Percentiles rank a stretch among this genome's conserved stretches.
phyloP scores from a whole-genome alignment of 768 basidiomycete genomes.

The Cystobasidium onofrii region DNA sequence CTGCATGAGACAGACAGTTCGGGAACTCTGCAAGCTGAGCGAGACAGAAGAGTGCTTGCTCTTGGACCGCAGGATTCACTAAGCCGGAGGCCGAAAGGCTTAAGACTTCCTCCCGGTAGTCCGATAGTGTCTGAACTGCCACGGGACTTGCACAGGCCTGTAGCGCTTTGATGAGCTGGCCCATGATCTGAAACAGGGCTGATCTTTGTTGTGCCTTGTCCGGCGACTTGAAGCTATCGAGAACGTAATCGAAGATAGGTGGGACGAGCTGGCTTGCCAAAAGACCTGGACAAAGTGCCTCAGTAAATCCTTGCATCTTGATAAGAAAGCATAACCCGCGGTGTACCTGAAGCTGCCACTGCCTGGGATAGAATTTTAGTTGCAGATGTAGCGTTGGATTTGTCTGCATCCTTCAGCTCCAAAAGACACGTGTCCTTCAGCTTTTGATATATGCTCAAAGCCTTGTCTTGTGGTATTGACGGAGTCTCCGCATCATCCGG shows the following conservation, averaged over 20 bases:
- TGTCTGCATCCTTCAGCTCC: slow-evolving; percentile 80
- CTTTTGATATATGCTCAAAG: slow-evolving; percentile 59
- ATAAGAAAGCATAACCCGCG: slow-evolving; percentile 25
- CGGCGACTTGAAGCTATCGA: slow-evolving; percentile 30
- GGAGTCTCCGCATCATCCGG: slow-evolving; percentile 46
- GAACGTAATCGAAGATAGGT: slow-evolving; percentile 22
- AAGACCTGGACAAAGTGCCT: neutral
- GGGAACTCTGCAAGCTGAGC: slow-evolving; percentile 60
- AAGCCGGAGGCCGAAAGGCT: slow-evolving; percentile 54
- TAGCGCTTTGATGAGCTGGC: slow-evolving; percentile 32
- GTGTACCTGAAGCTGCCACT: slow-evolving; percentile 34
- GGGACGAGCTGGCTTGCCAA: slow-evolving; percentile 32
- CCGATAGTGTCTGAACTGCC: slow-evolving; percentile 23
- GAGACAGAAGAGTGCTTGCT: slow-evolving; percentile 60
- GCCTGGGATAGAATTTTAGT: slow-evolving; percentile 64
- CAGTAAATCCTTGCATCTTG: neutral
- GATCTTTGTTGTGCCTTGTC: slow-evolving; percentile 35
- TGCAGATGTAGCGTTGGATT: slow-evolving; percentile 79
- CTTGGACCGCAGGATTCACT: slow-evolving; percentile 48
- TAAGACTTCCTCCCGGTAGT: slow-evolving; percentile 46
- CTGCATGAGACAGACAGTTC: slow-evolving; percentile 59
- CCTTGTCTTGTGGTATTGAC: slow-evolving; percentile 35
- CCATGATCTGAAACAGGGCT: slow-evolving; percentile 33
- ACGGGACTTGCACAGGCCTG: neutral
- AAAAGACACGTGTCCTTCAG: slow-evolving; percentile 72